These are phyloP conservation scores for Pythium myriotylum DNA, from an alignment of 352 stramenopile genomes.

Conservation along the genomic window DNA sequence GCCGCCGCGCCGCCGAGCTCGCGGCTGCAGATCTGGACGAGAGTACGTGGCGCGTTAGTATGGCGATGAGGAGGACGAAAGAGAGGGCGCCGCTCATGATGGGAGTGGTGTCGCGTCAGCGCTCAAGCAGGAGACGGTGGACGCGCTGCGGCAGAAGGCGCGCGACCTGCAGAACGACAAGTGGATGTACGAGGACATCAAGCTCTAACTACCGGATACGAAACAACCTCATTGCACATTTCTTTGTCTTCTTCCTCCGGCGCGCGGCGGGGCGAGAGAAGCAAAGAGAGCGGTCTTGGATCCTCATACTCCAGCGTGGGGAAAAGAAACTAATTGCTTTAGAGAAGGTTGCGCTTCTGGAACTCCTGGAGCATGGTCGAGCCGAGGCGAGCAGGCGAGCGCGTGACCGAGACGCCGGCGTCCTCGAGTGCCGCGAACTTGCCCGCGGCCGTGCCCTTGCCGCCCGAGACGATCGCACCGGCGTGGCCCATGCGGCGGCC, in stretches of 20 bases:
- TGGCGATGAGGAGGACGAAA: background rate
- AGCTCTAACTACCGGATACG: conserved; percentile 36
- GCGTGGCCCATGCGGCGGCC: conserved; percentile 99
- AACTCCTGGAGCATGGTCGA: conserved; percentile 97
- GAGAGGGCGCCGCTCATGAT: no score
- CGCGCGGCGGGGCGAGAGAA: background rate
- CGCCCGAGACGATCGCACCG: conserved; percentile 98
- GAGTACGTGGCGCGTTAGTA: conserved; percentile 27
- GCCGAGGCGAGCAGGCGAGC: conserved; percentile 96
- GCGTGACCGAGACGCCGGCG: conserved; percentile 95
- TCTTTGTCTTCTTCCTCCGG: background rate
- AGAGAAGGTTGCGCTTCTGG: conserved; percentile 61
- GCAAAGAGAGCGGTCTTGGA: no score
- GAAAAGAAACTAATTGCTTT: conserved; percentile 6
- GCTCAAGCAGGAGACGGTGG: conserved; percentile 60
- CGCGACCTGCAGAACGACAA: conserved; percentile 65
- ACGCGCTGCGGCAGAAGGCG: conserved; percentile 51
- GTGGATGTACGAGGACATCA: conserved; percentile 77
- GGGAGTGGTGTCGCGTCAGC: conserved; percentile 28
- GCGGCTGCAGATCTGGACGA: conserved; percentile 48
- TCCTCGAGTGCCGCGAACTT: conserved; percentile 98
- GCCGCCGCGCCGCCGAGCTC: conserved; percentile 48
- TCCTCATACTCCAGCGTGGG: no score
- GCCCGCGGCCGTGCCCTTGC: conserved; percentile 96
- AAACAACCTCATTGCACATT: background rate